Evolutionary conservation across 1,139 yeast genomes (phyloP).

Genomic region (Magnusiomyces suaveolens): DNA sequence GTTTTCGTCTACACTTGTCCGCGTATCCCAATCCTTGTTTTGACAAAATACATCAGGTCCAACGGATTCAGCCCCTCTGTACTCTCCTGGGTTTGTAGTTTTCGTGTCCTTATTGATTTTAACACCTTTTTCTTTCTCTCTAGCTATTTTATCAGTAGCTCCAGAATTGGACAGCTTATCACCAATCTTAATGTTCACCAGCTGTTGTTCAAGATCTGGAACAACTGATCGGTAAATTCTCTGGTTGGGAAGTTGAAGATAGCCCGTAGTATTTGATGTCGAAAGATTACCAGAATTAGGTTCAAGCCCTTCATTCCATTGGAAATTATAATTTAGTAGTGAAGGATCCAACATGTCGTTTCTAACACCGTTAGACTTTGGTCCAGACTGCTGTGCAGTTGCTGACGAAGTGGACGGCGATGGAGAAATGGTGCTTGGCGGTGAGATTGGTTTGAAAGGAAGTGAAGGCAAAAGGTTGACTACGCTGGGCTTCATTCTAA

Average conservation of each 20-base stretch:
- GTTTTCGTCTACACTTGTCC: no score
- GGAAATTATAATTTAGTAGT: background rate
- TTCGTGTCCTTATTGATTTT: no score
- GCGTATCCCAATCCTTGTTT: no score
- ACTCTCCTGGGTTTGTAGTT: no score
- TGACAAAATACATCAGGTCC: no score
- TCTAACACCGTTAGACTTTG: background rate
- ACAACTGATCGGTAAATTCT: constrained; percentile 23
- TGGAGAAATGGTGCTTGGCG: background rate
- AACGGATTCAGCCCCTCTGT: no score
- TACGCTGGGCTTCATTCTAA: constrained; percentile 16
- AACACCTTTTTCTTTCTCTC: no score
- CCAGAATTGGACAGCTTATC: no score
- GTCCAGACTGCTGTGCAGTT: background rate
- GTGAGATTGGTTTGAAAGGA: constrained; percentile 5
- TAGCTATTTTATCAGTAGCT: no score
- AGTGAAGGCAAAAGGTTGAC: constrained; percentile 16
- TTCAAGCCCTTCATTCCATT: background rate
- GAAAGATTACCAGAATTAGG: background rate
- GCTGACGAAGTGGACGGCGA: background rate
- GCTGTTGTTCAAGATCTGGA: constrained; percentile 23
- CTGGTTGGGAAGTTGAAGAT: constrained; percentile 18
- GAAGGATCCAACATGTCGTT: background rate
- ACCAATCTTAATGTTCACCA: background rate
- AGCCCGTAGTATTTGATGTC: constrained; percentile 2